These are phyloP conservation scores for Pythium grandisporangium DNA, from an alignment of 352 stramenopile genomes.

Conservation along the genomic window DNA sequence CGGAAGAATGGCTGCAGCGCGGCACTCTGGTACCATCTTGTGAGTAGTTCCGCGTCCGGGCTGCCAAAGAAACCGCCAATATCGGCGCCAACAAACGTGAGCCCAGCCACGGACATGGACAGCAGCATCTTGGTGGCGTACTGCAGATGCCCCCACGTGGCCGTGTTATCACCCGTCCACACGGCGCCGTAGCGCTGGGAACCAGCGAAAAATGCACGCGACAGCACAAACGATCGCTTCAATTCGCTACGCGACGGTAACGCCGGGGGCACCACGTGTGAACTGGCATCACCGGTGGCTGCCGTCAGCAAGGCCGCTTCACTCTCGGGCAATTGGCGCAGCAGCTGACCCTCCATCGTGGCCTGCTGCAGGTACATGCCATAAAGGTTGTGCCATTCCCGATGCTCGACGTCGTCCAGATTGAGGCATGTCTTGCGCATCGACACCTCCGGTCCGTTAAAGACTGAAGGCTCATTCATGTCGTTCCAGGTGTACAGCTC, in stretches of 20 bases:
- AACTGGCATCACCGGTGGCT: constrained; percentile 25
- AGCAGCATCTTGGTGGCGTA: constrained; percentile 97
- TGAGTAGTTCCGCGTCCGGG: constrained; percentile 94
- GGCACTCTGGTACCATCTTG: constrained; percentile 93
- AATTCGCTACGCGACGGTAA: constrained; percentile 48
- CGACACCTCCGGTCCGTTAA: constrained; percentile 99
- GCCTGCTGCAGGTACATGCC: constrained; percentile 97
- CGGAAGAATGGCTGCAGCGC: constrained; percentile 98
- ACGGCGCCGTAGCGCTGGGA: constrained; percentile 96
- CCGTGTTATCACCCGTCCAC: constrained; percentile 98
- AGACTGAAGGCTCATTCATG: constrained; percentile 99
- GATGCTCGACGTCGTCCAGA: constrained; percentile 92
- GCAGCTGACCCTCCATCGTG: constrained; percentile 89
- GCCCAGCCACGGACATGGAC: constrained; percentile 90
- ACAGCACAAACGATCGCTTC: constrained; percentile 96
- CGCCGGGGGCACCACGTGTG: constrained; percentile 4
- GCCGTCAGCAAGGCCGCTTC: too few species aligned
- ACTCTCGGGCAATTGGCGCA: constrained; percentile 48
- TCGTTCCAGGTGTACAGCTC: constrained; percentile 99
- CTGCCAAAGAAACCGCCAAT: constrained; percentile 99
- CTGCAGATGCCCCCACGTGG: constrained; percentile 94
- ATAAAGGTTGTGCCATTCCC: constrained; percentile 99
- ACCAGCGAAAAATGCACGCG: constrained; percentile 95
- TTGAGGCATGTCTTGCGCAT: constrained; percentile 95
- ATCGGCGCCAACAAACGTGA: constrained; percentile 97